Evolutionary conservation across 2,329 filamentous ascomycete species (phyloP).

Genomic region (Epichloe uncinata): DNA sequence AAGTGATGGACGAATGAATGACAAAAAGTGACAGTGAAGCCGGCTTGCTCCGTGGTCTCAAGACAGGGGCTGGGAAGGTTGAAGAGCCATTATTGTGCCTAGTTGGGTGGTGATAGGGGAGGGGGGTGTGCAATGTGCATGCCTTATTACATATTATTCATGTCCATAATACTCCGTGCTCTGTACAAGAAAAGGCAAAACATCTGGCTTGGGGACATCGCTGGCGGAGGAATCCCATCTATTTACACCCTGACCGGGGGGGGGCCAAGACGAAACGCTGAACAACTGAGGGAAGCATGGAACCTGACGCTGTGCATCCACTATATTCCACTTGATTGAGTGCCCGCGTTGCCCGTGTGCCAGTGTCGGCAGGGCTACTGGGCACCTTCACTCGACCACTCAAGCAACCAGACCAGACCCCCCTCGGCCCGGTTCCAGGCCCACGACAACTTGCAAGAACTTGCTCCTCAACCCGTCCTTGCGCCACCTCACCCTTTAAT

Average conservation of each 20-base stretch:
- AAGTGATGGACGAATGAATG: neutral
- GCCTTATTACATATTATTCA: neutral
- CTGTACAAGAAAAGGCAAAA: neutral
- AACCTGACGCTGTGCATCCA: neutral
- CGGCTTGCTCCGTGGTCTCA: neutral
- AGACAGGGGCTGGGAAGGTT: neutral
- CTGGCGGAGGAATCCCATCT: neutral
- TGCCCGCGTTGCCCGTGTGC: neutral
- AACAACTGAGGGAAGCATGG: neutral
- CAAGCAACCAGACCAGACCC: neutral
- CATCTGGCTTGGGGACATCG: neutral
- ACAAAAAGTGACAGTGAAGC: neutral
- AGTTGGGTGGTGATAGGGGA: neutral
- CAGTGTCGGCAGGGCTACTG: neutral
- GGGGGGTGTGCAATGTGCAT: neutral
- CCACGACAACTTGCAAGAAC: conserved; percentile 8
- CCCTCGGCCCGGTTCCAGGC: conserved; percentile 9
- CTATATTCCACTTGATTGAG: neutral
- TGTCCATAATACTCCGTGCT: no score
- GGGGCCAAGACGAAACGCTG: no score
- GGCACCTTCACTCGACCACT: neutral
- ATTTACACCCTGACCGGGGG: no score
- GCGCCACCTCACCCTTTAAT: conserved; percentile 11
- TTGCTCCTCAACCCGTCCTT: conserved; percentile 10
- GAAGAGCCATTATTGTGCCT: neutral